Conservation (phyloP, 1,284 basidiomycete species). For the Agroathelia rolfsii region DNA sequence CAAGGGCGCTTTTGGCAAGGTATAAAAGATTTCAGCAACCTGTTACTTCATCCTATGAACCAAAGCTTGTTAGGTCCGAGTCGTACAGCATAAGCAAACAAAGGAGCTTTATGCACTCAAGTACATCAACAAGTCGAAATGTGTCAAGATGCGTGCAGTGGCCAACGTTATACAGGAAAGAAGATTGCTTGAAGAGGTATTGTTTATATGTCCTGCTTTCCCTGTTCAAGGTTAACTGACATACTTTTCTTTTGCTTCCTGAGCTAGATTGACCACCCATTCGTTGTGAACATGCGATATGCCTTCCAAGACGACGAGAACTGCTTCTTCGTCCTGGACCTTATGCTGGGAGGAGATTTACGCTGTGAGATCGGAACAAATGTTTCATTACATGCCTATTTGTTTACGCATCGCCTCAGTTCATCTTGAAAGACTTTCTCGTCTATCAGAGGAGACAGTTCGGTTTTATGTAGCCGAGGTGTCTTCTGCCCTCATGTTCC, state of each 20-base stretch:
- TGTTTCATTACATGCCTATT: slow-evolving; percentile 19
- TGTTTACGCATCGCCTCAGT: slow-evolving; percentile 37
- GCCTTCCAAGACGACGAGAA: slow-evolving; percentile 99
- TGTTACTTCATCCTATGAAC: slow-evolving; percentile 1
- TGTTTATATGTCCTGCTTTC: slow-evolving; percentile 17
- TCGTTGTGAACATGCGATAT: slow-evolving; percentile 93
- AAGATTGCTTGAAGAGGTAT: slow-evolving; percentile 83
- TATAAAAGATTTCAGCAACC: slow-evolving; percentile 21
- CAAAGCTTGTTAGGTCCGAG: slow-evolving; percentile 96
- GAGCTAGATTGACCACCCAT: slow-evolving; percentile 86
- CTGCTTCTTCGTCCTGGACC: slow-evolving; percentile 95
- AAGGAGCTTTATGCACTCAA: slow-evolving; percentile 94
- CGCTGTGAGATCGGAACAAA: slow-evolving; percentile 57
- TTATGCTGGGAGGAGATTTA: slow-evolving; percentile 96
- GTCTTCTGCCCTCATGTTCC: slow-evolving; percentile 80
- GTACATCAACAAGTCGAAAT: slow-evolving; percentile 98
- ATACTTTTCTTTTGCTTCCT: slow-evolving; percentile 3
- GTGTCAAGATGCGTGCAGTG: slow-evolving; percentile 96
- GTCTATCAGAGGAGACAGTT: slow-evolving; percentile 77
- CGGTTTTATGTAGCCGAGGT: slow-evolving; percentile 89
- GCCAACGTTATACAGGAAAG: slow-evolving; percentile 96
- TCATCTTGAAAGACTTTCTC: slow-evolving; percentile 84
- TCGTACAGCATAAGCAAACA: slow-evolving; percentile 97
- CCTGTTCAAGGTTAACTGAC: slow-evolving; percentile 2
- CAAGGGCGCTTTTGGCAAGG: slow-evolving; percentile 98